A percentile compares a stretch with the other conserved stretches of the same genome.
Conservation (phyloP, 495 filamentous ascomycete genomes). For the Stereocaulon alpinum region DNA sequence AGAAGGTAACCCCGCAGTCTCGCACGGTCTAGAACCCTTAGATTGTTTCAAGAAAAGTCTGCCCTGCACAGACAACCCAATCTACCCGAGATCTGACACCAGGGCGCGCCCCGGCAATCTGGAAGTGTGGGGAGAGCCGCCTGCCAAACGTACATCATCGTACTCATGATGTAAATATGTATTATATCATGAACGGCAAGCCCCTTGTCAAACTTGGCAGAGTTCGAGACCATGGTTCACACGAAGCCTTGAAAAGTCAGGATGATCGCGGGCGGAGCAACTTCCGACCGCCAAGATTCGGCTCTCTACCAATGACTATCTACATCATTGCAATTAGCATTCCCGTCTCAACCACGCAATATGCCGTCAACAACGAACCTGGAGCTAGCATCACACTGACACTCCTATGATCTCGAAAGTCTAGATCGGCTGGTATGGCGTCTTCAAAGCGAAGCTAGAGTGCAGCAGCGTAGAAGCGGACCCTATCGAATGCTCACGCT, state of each 20-base stretch:
- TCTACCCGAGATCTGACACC: slow-evolving; percentile 25
- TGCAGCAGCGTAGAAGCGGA: not conserved
- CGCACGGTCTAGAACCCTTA: not conserved
- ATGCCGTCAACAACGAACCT: not conserved
- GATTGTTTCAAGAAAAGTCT: not conserved
- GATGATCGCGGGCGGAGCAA: not conserved
- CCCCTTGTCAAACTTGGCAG: no score
- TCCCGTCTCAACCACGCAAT: not conserved
- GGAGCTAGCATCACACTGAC: slow-evolving; percentile 1
- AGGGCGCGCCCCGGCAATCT: slow-evolving; percentile 2
- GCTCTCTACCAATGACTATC: not conserved
- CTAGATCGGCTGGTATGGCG: not conserved
- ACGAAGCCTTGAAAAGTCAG: not conserved
- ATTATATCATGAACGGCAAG: slow-evolving; percentile 4
- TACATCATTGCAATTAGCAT: slow-evolving; percentile 10
- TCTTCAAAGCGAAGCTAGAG: not conserved
- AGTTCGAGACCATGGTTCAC: not conserved
- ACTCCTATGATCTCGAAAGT: not conserved
- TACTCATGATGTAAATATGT: slow-evolving; percentile 19
- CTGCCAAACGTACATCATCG: slow-evolving; percentile 1
- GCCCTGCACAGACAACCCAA: slow-evolving; percentile 13
- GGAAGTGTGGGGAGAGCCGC: slow-evolving; percentile 1
- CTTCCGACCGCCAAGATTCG: not conserved
- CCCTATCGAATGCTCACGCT: slow-evolving; percentile 8
- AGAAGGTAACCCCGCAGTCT: no score